Evolutionary conservation across 2,329 filamentous ascomycete genomes (phyloP).

Genomic region (Cladosporium austrohemisphaericum): DNA sequence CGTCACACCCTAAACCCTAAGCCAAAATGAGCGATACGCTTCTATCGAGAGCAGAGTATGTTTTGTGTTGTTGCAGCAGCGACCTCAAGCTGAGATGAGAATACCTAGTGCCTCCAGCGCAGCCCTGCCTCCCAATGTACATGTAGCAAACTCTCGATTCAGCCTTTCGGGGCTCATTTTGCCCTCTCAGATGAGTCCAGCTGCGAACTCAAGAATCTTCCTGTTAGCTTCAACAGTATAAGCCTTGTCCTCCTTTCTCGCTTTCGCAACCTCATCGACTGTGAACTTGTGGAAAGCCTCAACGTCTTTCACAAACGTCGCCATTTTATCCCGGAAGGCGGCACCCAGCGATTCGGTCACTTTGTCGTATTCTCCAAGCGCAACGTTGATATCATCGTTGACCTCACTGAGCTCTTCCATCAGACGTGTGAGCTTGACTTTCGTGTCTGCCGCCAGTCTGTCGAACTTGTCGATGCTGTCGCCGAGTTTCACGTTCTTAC

Average conservation of each 20-base stretch:
- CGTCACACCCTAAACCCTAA: too few species aligned
- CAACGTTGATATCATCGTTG: slow-evolving; percentile 21
- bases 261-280: slow-evolving; percentile 20
- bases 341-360: slow-evolving; percentile 13
- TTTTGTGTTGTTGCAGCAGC: too few species aligned
- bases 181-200: slow-evolving; percentile 2
- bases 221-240: slow-evolving; percentile 18
- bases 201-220: slow-evolving; percentile 21
- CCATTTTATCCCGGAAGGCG: slow-evolving; percentile 18
- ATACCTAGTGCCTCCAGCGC: too few species aligned
- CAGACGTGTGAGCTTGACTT: slow-evolving; percentile 17
- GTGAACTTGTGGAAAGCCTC: slow-evolving; percentile 18
- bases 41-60: too few species aligned
- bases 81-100: too few species aligned
- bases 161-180: too few species aligned
- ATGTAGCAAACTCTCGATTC: too few species aligned
- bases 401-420: slow-evolving; percentile 19
- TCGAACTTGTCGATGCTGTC: slow-evolving; percentile 20
- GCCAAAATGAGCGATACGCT: too few species aligned
- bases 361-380: slow-evolving; percentile 17
- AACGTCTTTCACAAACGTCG: slow-evolving; percentile 18
- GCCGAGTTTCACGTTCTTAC: slow-evolving; percentile 19
- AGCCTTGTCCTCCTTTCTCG: slow-evolving; percentile 21
- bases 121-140: too few species aligned
- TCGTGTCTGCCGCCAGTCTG: slow-evolving; percentile 16